Base-by-base conservation (phyloP, 1,139 yeast species). In the Wickerhamomyces sp. region DNA sequence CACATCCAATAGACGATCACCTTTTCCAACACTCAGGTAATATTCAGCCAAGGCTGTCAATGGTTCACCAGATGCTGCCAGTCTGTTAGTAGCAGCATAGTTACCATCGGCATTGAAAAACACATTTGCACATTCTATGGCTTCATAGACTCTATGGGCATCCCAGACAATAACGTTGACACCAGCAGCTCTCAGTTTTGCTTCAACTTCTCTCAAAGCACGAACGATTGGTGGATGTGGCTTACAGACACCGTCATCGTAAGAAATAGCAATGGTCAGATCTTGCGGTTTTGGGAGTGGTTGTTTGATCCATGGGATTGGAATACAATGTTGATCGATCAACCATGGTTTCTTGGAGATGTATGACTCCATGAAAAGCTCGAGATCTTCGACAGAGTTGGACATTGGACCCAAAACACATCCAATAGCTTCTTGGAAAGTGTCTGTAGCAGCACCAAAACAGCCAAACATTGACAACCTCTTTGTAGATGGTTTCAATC, bases 401-500 rank as follows among this genome's bases (percentile, higher is more conserved):
- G 81, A 65, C 59, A 79, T 52, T 23, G 88, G 87, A 19, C 87
- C 88, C 30, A 68, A 66, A 18, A 76, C 80, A 3, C 80, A 73
- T 37, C 68, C 67, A 32, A 58, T 46, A 20, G 55, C 47, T 25
- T 56, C 61, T 21, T 48, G 52, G 37, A 59, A 23, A 4, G 41
- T 38, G 3, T 37, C 51, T 16, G 54, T 69, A 44, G 78, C 78
- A 15, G 74, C 61, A 17, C 76, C 68, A 25, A 72, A 62, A 32
- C 75, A 72, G 23, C 82, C 79, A 34, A 48, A 42, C 34, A 59
- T 54, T 34, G 82, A 68, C 33, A 79, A 59, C 58, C 89, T 68
- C 54, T 75, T 74, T 5, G 81, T 63, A 7, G 86, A 67, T 28
- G 89, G 89, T 58, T 85, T 73, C 41, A 82, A 64, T 13, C 88